A percentile compares a stretch with the other conserved stretches of the same genome.
These are phyloP conservation scores for Trichoderma sp. DNA, from an alignment of 2,329 filamentous ascomycete species.

Conservation along the genomic window DNA sequence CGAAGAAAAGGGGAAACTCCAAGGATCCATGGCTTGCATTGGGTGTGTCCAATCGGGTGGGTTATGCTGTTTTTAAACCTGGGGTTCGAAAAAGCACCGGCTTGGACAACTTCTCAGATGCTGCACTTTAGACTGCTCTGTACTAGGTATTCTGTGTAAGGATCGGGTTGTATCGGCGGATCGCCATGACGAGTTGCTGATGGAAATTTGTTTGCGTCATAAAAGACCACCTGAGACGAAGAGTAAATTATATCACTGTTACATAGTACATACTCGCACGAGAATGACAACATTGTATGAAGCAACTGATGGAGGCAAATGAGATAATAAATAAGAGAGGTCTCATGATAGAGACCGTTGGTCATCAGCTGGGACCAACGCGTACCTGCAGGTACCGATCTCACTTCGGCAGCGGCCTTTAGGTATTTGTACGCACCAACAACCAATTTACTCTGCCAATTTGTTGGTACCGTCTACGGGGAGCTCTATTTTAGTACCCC, in stretches of 20 bases:
- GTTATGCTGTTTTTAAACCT: background rate
- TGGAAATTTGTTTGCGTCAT: background rate
- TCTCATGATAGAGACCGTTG: background rate
- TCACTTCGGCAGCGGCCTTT: background rate
- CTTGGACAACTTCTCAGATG: background rate
- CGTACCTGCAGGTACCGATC: background rate
- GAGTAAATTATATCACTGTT: background rate
- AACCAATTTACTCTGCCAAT: background rate
- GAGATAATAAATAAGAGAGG: background rate
- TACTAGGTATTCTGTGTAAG: too few relatives aligned
- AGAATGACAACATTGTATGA: background rate
- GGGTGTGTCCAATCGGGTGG: background rate
- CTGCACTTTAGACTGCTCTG: background rate
- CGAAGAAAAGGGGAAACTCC: background rate
- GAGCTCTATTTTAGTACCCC: background rate
- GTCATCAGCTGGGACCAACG: background rate
- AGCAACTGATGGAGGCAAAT: background rate
- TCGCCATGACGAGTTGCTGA: background rate
- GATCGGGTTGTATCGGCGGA: background rate
- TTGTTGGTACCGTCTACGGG: background rate
- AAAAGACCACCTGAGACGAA: background rate
- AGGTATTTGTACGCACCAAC: background rate
- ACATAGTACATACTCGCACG: background rate
- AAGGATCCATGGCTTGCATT: background rate
- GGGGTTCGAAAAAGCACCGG: constrained; percentile 11